phyloP scores from a whole-genome alignment of 495 filamentous ascomycete species.

The Tuber indicum region DNA sequence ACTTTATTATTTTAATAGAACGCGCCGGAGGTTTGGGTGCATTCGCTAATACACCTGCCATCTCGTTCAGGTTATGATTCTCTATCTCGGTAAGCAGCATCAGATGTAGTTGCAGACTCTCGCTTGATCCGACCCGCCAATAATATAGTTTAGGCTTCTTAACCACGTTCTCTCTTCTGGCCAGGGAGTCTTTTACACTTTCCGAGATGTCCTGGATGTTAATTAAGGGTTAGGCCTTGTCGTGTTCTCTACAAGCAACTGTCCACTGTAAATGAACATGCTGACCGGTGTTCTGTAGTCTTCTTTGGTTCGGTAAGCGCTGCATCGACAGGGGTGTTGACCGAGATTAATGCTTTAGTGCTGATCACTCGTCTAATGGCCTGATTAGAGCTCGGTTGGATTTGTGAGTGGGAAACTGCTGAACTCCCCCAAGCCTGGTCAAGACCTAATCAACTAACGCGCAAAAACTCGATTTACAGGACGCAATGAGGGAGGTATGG shows the following conservation, averaged over 20 bases:
- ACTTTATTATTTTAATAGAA: slow-evolving; percentile 14
- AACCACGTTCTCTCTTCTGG: slow-evolving; percentile 85
- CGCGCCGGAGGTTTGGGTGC: slow-evolving; percentile 5
- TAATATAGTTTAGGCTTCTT: slow-evolving; percentile 61
- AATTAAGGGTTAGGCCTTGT: slow-evolving; percentile 62
- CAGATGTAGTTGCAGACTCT: slow-evolving; percentile 8
- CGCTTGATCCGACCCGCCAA: slow-evolving; percentile 36
- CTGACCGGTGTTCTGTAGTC: slow-evolving; percentile 31
- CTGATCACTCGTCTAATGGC: slow-evolving; percentile 38
- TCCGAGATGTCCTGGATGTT: slow-evolving; percentile 76
- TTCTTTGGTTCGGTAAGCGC: slow-evolving; percentile 55
- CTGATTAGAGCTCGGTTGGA: slow-evolving; percentile 59
- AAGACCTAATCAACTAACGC: slow-evolving; percentile 22
- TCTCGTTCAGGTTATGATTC: slow-evolving; percentile 52
- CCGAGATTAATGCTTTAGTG: slow-evolving; percentile 40
- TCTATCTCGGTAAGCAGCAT: slow-evolving; percentile 58
- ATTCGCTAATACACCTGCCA: slow-evolving; percentile 14
- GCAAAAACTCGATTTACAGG: slow-evolving; percentile 25
- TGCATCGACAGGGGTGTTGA: slow-evolving; percentile 42
- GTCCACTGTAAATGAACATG: slow-evolving; percentile 30
- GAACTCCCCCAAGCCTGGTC: slow-evolving; percentile 13
- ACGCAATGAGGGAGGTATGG: slow-evolving; percentile 50
- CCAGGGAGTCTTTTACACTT: slow-evolving; percentile 66
- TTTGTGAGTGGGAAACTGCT: slow-evolving; percentile 55
- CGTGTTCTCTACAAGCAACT: slow-evolving; percentile 37